These are phyloP conservation scores for Helotiales sp. DNA, from an alignment of 2,329 filamentous ascomycete species.

Conservation along the genomic window DNA sequence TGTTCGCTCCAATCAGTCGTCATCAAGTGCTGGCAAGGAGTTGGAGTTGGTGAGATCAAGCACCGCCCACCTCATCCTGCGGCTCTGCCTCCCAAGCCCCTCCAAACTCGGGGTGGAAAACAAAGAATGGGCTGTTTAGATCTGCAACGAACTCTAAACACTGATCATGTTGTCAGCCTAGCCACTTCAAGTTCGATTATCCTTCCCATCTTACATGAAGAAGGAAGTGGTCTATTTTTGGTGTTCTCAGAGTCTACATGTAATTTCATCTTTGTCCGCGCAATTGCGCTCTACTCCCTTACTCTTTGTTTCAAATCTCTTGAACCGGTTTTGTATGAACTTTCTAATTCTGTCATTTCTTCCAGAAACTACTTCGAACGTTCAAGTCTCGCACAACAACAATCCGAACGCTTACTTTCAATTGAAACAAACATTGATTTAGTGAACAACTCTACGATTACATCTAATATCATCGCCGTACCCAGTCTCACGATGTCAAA, in stretches of 20 bases:
- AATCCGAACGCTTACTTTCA: not conserved
- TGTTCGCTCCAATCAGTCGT: not conserved
- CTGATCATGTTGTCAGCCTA: not conserved
- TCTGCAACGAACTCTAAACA: not conserved
- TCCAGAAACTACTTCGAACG: not conserved
- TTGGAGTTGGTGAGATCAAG: not conserved
- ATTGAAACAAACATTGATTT: not conserved
- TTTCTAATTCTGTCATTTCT: not conserved
- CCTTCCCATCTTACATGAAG: not conserved
- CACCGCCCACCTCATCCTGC: not conserved
- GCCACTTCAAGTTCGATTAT: not conserved
- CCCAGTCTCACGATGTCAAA: not conserved
- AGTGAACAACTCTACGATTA: not conserved
- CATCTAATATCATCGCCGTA: not conserved
- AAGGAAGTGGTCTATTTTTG: not conserved
- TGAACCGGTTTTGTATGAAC: not conserved
- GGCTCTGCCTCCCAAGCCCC: not conserved
- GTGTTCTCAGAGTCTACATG: not conserved
- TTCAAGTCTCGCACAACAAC: too few relatives aligned
- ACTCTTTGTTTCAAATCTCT: not conserved
- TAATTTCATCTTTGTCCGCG: not conserved
- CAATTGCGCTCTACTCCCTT: not conserved
- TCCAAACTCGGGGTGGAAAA: not conserved
- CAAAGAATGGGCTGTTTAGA: not conserved
- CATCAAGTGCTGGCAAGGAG: not conserved